Base-by-base conservation (phyloP, 768 basidiomycete species). In the Xerocomellus dryophilus region DNA sequence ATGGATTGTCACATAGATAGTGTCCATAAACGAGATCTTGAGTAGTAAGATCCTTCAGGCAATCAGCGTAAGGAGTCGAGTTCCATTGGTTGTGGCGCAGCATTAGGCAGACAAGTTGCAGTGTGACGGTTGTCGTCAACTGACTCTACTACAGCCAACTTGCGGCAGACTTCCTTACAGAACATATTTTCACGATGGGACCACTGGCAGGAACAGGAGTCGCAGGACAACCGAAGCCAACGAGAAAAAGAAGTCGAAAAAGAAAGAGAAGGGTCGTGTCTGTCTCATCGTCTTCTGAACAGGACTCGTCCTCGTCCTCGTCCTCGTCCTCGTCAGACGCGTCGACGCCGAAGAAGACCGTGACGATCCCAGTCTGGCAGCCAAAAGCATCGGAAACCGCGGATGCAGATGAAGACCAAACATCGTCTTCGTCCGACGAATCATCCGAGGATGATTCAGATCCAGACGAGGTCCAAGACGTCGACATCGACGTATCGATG, bases 171-270 rank as follows among this genome's bases (percentile, higher is more conserved):
- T 25, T 25, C 23, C 12, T 32, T 32, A 12, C 31, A 32, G 12
- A 21, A n/a, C 23, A n/a, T n/a, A n/a, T 9, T 14, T n/a, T n/a
- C 7, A 43, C 32, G 32, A 47, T 67, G 69, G 61, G 71, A 14
- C 61, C 69, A n/a, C n/a, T n/a, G n/a, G n/a, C n/a, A n/a, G n/a
- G n/a, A n/a, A n/a, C n/a, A n/a, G n/a, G n/a, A n/a, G n/a, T n/a
- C n/a, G n/a, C n/a, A 36, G 66, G 63, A 53, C 71, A 71, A 54
- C 66, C 27, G 10, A 66, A 73, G 47, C 60, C 32, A 46, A 61
- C 76, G 17, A 73, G 78, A 60, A 81, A 78, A 67, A 68, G 81
- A 46, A 75, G 68, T 31, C 74, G 81, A 56, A 83, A 84, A 62
- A 72, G 81, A 17, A 83, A 82, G 58, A 74, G 81, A 74, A 76